Evolutionary conservation across 208 protist species (phyloP), one percentile per base, ranked within the genome.

Genomic region (Leishmania guyanensis): DNA sequence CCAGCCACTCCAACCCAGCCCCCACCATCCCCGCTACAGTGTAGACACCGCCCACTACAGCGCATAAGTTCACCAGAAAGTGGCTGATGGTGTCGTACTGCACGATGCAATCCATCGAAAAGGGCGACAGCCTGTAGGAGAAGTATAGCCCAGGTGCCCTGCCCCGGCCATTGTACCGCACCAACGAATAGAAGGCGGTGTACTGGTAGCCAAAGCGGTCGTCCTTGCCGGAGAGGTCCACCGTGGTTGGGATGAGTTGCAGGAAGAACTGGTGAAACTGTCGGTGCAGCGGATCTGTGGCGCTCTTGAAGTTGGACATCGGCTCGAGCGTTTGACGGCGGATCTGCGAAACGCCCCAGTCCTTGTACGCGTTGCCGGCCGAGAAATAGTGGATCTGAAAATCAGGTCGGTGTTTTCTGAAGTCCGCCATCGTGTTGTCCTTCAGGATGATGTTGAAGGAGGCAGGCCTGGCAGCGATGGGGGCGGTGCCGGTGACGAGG

Each of bases 61-160:
- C 91, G 78, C 91, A 94, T 50, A 92, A 64, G 51, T 94, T 78
- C 64, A 94, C 80, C 14, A 89, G 10, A 58, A 94, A 89, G 82
- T 94, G 91, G n/a, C 77, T 79, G 26, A 80, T 70, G 39, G 83
- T 82, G 65, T 84, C 84, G 77, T 89, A 82, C 26, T 72, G 54
- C 68, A 78, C 73, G 51, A 53, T 29, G 65, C 83, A 89, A 46
- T 84, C 62, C 72, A 86, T 78, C 20, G 83, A 80, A 79, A 83
- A 87, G 17, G 82, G 48, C 26, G 83, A 81, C 4, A 62, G 72
- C 69, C 78, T 72, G 50, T 87, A 87, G 53, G 72, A 69, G 60
- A 89, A 81, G 73, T 84, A 86, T 33, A 87, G 62, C 14, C 86
- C 86, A 0, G 82, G 76, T 14, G 78, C 43, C 8, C 58, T 48